Evolutionary conservation across 352 stramenopile species (phyloP), one percentile per base, ranked within the genome.

Genomic region (Peronospora belbahrii): DNA sequence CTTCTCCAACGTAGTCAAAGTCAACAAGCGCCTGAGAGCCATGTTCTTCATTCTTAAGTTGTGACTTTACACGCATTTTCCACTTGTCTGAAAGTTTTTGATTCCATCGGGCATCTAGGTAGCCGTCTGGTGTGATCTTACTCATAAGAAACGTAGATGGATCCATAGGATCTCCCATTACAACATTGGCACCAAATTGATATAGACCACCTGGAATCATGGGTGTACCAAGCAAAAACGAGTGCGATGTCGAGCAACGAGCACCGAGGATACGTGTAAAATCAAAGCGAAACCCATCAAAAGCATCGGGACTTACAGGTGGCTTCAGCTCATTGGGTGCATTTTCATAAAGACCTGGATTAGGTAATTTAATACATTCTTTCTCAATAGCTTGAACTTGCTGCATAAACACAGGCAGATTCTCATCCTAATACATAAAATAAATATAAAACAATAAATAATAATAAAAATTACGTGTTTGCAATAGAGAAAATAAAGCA

Each of bases 251-350:
- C 40, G 80, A 87, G 63, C 87, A 93, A 18, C 71, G 72, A 45
- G 81, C 74, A 45, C 76, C 78, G 22, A 93, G 42, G 20, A 88
- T 88, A 51, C 81, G 78, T 61, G 76, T 87, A 37, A 93, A 88
- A 52, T 93, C 81, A 41, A 93, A 90, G 54, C 81, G 78, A 61
- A 93, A 90, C 48, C 81, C 81, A 51, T 93, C 81, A 44, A 93
- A 93, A 11, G 74, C 78, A 40, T 88, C 79, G 4, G 77, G 75
- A 24, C 74, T 87, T 46, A 92, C 74, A 11, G 80, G 77, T 2
- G 56, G 63, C 55, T 92, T 92, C 42, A 89, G 72, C 56, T 92
- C 81, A 64, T 87, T 88, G 18, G 76, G 77, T 14, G 78, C 70
- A 57, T 85, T 90, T 59, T 93, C 81, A 56, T 89, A 93, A 19